Percentiles rank a stretch among this genome's conserved stretches.
These are phyloP conservation scores for Ophiostoma perfectum DNA, from an alignment of 2,329 filamentous ascomycete genomes.

Conservation along the genomic window DNA sequence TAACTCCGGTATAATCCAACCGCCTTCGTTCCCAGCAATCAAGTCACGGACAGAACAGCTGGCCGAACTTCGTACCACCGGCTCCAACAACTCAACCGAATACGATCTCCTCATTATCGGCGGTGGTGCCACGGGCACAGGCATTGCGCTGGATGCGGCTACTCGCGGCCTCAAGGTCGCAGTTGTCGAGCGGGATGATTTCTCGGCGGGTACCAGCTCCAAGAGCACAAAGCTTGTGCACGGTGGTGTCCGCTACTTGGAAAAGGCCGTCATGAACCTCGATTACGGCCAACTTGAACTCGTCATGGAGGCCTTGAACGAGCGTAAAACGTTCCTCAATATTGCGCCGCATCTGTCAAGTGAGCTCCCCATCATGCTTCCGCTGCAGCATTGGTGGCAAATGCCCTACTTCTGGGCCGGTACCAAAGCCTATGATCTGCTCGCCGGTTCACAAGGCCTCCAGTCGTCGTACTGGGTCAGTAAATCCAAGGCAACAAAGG, in stretches of 20 bases:
- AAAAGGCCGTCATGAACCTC: constrained; percentile 80
- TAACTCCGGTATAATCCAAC: constrained; percentile 18
- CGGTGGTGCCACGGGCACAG: constrained; percentile 71
- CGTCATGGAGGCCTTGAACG: constrained; percentile 74
- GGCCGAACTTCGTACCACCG: constrained; percentile 15
- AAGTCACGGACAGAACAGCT: constrained; percentile 22
- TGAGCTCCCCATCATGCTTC: constrained; percentile 80
- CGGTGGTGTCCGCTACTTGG: constrained; percentile 76
- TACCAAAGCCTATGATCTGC: constrained; percentile 73
- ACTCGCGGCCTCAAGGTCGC: constrained; percentile 76
- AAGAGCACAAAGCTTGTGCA: constrained; percentile 86
- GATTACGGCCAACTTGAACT: constrained; percentile 79
- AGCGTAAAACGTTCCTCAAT: constrained; percentile 77
- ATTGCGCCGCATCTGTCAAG: constrained; percentile 75
- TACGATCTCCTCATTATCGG: constrained; percentile 78
- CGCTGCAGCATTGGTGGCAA: constrained; percentile 78
- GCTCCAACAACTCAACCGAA: constrained; percentile 37
- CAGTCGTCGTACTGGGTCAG: constrained; percentile 79
- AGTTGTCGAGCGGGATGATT: constrained; percentile 77
- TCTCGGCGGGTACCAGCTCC: constrained; percentile 73
- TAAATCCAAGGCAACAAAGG: constrained; percentile 68
- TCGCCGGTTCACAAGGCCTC: constrained; percentile 75
- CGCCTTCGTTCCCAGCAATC: constrained; percentile 16
- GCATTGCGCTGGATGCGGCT: constrained; percentile 74
- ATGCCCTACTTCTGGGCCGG: constrained; percentile 67